phyloP scores from a whole-genome alignment of 192 early-diverging fungal genomes.

The Chytriomyces sp. region DNA sequence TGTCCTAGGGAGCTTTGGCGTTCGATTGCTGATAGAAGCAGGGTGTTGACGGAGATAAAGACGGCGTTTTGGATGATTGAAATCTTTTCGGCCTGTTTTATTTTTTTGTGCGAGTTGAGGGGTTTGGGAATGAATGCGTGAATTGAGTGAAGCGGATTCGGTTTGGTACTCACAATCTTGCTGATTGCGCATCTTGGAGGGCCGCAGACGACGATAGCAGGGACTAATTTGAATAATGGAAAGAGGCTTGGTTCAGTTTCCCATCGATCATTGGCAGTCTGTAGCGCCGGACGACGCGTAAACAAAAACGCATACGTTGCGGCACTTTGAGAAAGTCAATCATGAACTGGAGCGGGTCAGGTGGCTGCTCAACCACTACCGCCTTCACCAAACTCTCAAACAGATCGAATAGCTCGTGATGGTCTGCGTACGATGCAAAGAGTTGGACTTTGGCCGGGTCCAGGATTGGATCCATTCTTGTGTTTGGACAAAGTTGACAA shows the following conservation, averaged over 20 bases:
- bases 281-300: neutral
- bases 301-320: neutral
- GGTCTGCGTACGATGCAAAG: conserved; percentile 59
- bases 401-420: conserved; percentile 59
- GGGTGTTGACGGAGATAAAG: conserved; percentile 44
- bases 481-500: neutral
- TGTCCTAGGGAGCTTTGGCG: conserved; percentile 51
- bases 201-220: conserved; percentile 29
- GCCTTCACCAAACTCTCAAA: conserved; percentile 48
- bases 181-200: conserved; percentile 21
- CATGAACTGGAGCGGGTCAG: conserved; percentile 56
- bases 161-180: conserved; percentile 14
- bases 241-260: neutral
- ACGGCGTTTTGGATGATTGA: conserved; percentile 45
- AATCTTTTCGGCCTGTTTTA: conserved; percentile 43
- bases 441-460: conserved; percentile 37
- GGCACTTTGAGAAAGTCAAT: conserved; percentile 55
- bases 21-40: conserved; percentile 52
- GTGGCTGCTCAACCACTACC: conserved; percentile 51
- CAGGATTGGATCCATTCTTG: conserved; percentile 45
- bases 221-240: neutral
- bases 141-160: neutral
- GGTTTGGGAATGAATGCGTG: neutral
- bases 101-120: neutral
- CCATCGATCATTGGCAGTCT: neutral